Evolutionary conservation across 2,329 filamentous ascomycete genomes (phyloP).

Genomic region (Ceratocystiopsis sp.): DNA sequence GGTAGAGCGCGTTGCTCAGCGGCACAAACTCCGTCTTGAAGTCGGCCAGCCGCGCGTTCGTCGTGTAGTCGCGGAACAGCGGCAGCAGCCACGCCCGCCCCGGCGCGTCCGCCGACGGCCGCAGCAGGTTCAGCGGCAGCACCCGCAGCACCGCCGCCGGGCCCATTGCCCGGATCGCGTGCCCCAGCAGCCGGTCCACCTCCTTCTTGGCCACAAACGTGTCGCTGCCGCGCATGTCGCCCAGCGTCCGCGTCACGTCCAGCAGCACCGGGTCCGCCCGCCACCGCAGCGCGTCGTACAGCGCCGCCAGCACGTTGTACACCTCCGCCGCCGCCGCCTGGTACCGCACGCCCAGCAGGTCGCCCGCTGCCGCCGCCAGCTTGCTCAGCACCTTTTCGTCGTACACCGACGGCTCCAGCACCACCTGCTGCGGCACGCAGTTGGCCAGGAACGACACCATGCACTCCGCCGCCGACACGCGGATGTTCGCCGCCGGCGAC

Average conservation of each 20-base stretch:
- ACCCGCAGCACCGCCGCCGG: conserved; percentile 68
- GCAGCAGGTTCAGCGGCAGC: conserved; percentile 70
- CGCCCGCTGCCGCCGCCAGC: conserved; percentile 53
- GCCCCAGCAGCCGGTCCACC: conserved; percentile 76
- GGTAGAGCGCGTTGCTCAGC: conserved; percentile 77
- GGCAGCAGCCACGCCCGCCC: conserved; percentile 92
- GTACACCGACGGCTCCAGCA: conserved; percentile 78
- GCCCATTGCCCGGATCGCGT: conserved; percentile 78
- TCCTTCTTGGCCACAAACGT: conserved; percentile 90
- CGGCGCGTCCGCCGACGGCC: conserved; percentile 57
- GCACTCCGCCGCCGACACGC: conserved; percentile 87
- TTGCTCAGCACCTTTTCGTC: conserved; percentile 83
- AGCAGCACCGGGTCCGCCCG: conserved; percentile 62
- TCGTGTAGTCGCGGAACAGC: conserved; percentile 72
- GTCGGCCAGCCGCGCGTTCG: conserved; percentile 72
- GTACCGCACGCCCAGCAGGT: conserved; percentile 74
- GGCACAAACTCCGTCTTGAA: conserved; percentile 79
- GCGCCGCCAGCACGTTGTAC: conserved; percentile 71
- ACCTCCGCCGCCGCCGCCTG: conserved; percentile 91
- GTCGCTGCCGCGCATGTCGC: conserved; percentile 73
- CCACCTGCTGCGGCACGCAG: conserved; percentile 66
- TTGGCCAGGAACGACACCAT: conserved; percentile 84
- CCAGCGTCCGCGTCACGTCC: conserved; percentile 60
- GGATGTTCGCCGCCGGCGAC: conserved; percentile 80
- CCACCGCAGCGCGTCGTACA: conserved; percentile 81